phyloP scores from a whole-genome alignment of 495 filamentous ascomycete genomes.

The Penicillium ucsense region DNA sequence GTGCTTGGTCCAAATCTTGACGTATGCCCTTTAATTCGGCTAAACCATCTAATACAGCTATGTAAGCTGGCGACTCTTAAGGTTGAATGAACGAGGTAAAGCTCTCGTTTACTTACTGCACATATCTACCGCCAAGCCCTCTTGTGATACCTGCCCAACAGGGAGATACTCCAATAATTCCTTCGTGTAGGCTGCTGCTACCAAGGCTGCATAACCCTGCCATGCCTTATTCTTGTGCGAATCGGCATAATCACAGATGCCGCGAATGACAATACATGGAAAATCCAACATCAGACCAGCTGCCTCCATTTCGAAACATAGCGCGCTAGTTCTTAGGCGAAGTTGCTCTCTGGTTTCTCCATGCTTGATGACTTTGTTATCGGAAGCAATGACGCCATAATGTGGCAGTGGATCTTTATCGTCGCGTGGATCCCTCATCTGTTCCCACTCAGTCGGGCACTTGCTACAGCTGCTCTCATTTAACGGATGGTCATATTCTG shows the following conservation, averaged over 20 bases:
- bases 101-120: neutral
- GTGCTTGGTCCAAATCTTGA: conserved; percentile 12
- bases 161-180: conserved; percentile 1
- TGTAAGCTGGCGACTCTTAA: no score
- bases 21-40: conserved; percentile 18
- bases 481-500: neutral
- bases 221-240: conserved; percentile 26
- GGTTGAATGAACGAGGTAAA: no score
- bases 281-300: conserved; percentile 20
- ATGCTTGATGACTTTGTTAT: conserved; percentile 25
- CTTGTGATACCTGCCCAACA: neutral
- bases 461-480: neutral
- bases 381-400: conserved; percentile 31
- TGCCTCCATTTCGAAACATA: conserved; percentile 28
- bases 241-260: conserved; percentile 27
- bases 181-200: conserved; percentile 21
- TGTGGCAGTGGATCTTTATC: conserved; percentile 7
- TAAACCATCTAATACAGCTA: no score
- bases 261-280: conserved; percentile 23
- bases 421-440: neutral
- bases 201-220: conserved; percentile 23
- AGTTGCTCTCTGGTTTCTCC: neutral
- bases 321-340: neutral
- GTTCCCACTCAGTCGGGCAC: neutral
- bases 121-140: neutral